Evolutionary conservation across 768 basidiomycete species (phyloP), one percentile per base, ranked within the genome.

Genomic region (Hericium coralloides): DNA sequence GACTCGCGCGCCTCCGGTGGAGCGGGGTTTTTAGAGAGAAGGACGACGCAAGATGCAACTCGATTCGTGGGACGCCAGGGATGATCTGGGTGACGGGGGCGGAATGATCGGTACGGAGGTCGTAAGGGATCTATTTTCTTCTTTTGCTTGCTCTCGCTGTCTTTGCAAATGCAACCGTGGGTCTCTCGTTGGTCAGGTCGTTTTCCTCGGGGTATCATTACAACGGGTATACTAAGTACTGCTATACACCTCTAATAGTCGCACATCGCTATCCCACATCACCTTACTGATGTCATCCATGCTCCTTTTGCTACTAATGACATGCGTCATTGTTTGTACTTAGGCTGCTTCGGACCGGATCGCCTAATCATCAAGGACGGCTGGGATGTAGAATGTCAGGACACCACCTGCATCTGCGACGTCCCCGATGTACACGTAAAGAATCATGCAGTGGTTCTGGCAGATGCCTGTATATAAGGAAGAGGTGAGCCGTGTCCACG

Each of bases 401-500:
- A 94, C 88, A 2, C 90, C 92, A 48, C 91, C 89, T 0, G 86
- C 82, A 56, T 89, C 84, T 4, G 81, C 80, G 12, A 85, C 77
- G 36, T 90, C 85, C 10, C 92, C 92, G 47, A 93, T 86, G 65
- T 93, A 94, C 55, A 93, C 90, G 60, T 93, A 94, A 52, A 93
- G 77, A 62, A 94, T 93, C 58, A 89, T 76, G 66, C 90, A 93
- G 60, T 92, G 87, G 57, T 83, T 78, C 61, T 85, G 82, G 66
- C 92, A 94, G 52, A 94, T 78, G 65, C 87, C 91, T 94, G 64
- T 0, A 25, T 26, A 23, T n/a, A 14, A 20, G 43, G 43, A n/a
- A 45, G 20, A 45, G 43, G 31, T 31, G 31, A 31, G 31, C 31
- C 31, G 31, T 31, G 7, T 9, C 26, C 43, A 17, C n/a, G 3